These are phyloP conservation scores for Diutina scorzettiae DNA, from an alignment of 1,139 yeast species.

Conservation along the genomic window DNA sequence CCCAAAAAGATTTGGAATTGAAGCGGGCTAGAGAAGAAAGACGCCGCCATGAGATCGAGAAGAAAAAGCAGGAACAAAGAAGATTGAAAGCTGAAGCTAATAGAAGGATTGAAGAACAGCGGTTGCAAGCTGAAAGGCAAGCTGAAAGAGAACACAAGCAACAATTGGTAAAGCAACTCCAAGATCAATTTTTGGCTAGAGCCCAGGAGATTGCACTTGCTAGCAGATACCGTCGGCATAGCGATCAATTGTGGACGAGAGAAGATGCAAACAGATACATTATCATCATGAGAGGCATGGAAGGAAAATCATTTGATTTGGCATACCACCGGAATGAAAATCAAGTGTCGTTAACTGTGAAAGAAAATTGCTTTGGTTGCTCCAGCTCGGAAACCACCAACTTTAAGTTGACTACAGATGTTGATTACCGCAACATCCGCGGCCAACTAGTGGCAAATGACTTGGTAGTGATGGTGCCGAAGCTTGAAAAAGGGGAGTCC, in stretches of 20 bases:
- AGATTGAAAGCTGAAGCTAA: no score
- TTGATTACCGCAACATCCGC: neutral
- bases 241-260: neutral
- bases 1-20: no score
- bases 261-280: slow-evolving; percentile 4
- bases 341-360: neutral
- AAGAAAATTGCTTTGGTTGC: neutral
- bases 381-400: neutral
- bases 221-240: neutral
- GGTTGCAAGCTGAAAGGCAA: neutral
- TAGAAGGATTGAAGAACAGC: no score
- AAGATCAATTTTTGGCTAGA: neutral
- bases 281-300: neutral
- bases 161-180: neutral
- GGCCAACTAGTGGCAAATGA: neutral
- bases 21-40: no score
- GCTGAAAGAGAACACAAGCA: neutral
- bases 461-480: neutral
- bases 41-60: no score
- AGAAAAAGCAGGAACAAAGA: no score
- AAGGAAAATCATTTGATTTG: neutral
- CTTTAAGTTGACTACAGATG: neutral
- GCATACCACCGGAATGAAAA: neutral
- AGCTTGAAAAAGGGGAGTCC: neutral
- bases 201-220: no score